Evolutionary conservation across 345 rosid genomes (phyloP).

Genomic region (Theobroma cacao): DNA sequence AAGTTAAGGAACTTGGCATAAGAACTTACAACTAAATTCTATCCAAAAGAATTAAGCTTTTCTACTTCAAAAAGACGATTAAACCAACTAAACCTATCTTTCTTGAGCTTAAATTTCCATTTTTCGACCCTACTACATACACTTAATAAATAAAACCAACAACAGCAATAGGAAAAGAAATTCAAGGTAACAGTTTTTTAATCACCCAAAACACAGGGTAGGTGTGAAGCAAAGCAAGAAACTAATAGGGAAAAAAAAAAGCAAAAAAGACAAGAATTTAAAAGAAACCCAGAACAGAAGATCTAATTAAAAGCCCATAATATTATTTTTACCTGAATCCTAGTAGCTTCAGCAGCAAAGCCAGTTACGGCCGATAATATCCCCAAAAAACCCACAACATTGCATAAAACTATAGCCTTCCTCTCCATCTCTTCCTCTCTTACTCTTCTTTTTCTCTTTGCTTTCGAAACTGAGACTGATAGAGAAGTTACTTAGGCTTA

Average conservation of each 20-base stretch:
- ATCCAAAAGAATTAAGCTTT: not conserved
- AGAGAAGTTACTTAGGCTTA: not conserved
- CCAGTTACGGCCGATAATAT: conserved; percentile 75
- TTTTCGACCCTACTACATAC: not conserved
- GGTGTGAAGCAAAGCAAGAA: not conserved
- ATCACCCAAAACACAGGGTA: not conserved
- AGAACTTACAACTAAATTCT: not conserved
- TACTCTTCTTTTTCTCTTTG: not conserved
- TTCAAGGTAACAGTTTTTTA: not conserved
- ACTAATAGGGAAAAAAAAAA: not conserved
- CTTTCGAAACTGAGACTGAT: not conserved
- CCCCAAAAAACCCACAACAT: conserved; percentile 59
- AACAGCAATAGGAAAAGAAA: no score
- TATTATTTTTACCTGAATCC: conserved; percentile 56
- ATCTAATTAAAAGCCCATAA: not conserved
- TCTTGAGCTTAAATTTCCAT: not conserved
- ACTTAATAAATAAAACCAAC: no score
- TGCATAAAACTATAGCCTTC: conserved; percentile 50
- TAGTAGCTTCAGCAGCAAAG: conserved; percentile 89
- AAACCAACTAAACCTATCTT: not conserved
- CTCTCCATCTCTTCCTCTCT: conserved; percentile 51
- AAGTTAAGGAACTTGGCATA: not conserved
- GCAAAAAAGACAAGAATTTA: not conserved
- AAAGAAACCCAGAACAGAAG: conserved; percentile 8
- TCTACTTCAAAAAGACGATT: not conserved